Evolutionary conservation across 1,139 yeast genomes (phyloP), one percentile per base, ranked within the genome.

Genomic region (Saccharomyces hybrid): DNA sequence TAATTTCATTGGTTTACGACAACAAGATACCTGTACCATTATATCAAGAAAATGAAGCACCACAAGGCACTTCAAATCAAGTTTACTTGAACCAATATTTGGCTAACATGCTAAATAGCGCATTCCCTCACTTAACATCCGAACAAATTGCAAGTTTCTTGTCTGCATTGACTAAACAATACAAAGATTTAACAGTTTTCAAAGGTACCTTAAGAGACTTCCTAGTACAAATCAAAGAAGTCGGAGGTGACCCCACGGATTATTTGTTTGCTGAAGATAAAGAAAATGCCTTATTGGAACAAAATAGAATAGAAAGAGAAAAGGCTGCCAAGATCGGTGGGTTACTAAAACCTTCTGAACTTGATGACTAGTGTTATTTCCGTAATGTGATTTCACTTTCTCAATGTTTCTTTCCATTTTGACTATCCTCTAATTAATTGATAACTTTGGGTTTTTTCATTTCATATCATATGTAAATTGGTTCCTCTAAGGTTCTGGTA

Each of bases 181-280:
- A 89, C 69, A 82, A 79, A 58, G 95, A 89, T 64, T 83, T 85
- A 60, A 71, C 74, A 61, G 86, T 83, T 70, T 93, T 95, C 76
- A 84, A 84, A 73, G 89, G 89, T 54, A 85, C 88, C 2, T 78
- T 95, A 64, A 85, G 99, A 73, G 99, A 95, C 73, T 95, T 95
- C 81, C 79, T 95, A 71, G 95, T 95, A 50, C 98, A 93, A 76
- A 88, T 93, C 70, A 90, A 90, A 73, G 96, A 93, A 73, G 83
- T 81, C 68, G 99, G 98, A 59, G 99, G 99, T 51, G 96, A 89
- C 70, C 76, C 79, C 53, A 88, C 95, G 34, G 97, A 90, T 70
- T 95, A 93, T 70, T 77, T 93, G 70, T 95, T 86, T 74, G 96
- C 96, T 19, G 99, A 93, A 68, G 99, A 93, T 67, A 86, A 85